These are phyloP conservation scores for Ophiostoma perfectum DNA, from an alignment of 2,329 filamentous ascomycete species.

Conservation along the genomic window DNA sequence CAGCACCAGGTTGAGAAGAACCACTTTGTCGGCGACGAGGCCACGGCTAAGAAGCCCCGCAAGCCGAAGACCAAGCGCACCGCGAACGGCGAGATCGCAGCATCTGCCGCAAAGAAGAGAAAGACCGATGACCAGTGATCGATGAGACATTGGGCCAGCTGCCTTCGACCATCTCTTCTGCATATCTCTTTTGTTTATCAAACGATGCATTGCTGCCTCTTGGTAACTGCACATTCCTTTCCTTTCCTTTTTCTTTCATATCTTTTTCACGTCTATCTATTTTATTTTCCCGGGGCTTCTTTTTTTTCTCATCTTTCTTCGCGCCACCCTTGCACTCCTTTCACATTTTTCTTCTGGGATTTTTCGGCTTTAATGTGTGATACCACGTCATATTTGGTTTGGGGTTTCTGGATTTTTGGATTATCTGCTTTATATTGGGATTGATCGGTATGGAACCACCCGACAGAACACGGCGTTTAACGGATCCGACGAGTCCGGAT, in stretches of 20 bases:
- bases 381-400: conserved; percentile 5
- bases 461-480: conserved; percentile 10
- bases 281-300: background rate
- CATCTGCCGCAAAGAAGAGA: background rate
- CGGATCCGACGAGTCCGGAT: background rate
- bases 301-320: background rate
- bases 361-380: background rate
- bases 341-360: background rate
- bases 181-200: too few relatives aligned
- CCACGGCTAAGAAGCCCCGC: conserved; percentile 25
- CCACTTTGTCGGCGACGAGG: conserved; percentile 46
- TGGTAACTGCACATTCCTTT: background rate
- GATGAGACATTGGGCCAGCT: too few relatives aligned
- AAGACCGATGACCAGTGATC: background rate
- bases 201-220: background rate
- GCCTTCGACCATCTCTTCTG: too few relatives aligned
- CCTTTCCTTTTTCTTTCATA: background rate
- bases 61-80: conserved; percentile 16
- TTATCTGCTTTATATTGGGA: conserved; percentile 2
- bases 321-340: background rate
- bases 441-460: background rate
- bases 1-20: conserved; percentile 54
- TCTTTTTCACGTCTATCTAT: background rate
- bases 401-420: background rate
- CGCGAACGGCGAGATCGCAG: background rate